Evolutionary conservation across 495 filamentous ascomycete species (phyloP).

Genomic region (Stereocaulon alpinum): DNA sequence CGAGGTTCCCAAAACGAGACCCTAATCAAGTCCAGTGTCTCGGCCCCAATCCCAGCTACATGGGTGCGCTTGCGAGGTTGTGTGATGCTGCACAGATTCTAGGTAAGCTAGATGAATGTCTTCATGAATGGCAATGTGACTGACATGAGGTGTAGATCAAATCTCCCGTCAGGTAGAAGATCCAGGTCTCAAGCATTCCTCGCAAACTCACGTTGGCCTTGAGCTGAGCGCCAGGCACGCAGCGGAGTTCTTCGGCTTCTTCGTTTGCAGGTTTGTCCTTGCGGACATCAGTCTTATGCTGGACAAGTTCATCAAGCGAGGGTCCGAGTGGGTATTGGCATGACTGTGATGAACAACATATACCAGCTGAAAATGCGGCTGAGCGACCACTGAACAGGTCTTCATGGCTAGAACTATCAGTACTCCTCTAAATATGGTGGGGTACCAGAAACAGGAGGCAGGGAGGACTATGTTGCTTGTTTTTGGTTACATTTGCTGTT

Average conservation of each 20-base stretch:
- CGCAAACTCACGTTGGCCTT: conserved; percentile 81
- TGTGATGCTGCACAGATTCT: conserved; percentile 91
- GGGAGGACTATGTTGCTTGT: neutral
- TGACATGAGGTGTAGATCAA: conserved; percentile 53
- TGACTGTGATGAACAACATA: conserved; percentile 12
- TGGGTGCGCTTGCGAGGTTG: conserved; percentile 78
- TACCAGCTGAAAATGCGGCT: neutral
- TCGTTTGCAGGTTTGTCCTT: conserved; percentile 85
- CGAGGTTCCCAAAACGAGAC: conserved; percentile 55
- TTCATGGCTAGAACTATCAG: neutral
- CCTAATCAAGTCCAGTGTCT: conserved; percentile 56
- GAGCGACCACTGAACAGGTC: neutral
- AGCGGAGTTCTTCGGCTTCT: conserved; percentile 96
- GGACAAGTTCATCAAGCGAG: conserved; percentile 95
- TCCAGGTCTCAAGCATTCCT: conserved; percentile 72
- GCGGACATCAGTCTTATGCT: conserved; percentile 75
- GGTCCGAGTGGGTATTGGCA: conserved; percentile 85
- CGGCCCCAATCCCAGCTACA: conserved; percentile 82
- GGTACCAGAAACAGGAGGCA: neutral
- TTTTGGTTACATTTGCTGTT: conserved; percentile 8
- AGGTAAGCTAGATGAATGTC: conserved; percentile 46
- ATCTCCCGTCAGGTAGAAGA: conserved; percentile 94
- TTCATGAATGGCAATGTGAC: conserved; percentile 13
- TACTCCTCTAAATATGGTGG: neutral
- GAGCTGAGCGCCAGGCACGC: conserved; percentile 89